Evolutionary conservation across 2,329 filamentous ascomycete genomes (phyloP).

Genomic region (Ceratocystis albifundus): DNA sequence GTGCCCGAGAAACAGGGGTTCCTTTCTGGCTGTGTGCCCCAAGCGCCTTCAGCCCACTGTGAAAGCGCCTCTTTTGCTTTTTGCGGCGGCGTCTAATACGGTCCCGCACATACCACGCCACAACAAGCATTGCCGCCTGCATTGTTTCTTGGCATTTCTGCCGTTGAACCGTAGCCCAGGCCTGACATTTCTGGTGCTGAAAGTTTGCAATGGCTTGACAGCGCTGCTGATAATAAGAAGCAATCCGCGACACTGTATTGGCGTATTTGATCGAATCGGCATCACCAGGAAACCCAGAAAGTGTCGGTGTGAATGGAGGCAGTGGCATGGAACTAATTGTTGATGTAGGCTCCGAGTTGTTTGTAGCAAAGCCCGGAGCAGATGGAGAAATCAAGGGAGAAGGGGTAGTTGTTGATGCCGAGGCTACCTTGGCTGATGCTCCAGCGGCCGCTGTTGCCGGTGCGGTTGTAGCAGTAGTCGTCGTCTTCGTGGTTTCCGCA

Average conservation of each 20-base stretch:
- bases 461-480: neutral
- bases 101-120: conserved; percentile 41
- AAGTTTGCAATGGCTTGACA: conserved; percentile 38
- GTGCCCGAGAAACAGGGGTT: neutral
- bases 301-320: neutral
- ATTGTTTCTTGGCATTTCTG: conserved; percentile 40
- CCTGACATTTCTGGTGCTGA: conserved; percentile 39
- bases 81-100: conserved; percentile 36
- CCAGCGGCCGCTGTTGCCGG: neutral
- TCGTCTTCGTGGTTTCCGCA: neutral
- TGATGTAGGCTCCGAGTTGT: conserved; percentile 1
- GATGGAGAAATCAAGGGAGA: conserved; percentile 7
- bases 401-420: conserved; percentile 6
- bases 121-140: conserved; percentile 39
- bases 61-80: conserved; percentile 35
- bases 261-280: conserved; percentile 35
- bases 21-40: conserved; percentile 22
- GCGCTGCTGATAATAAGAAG: conserved; percentile 39
- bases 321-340: conserved; percentile 11
- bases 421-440: conserved; percentile 1
- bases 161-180: conserved; percentile 38
- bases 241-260: conserved; percentile 38
- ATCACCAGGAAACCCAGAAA: conserved; percentile 23
- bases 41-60: conserved; percentile 31
- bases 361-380: conserved; percentile 1